Conservation (phyloP, 2,329 filamentous ascomycete genomes). For the Aurifilum marmelostoma region DNA sequence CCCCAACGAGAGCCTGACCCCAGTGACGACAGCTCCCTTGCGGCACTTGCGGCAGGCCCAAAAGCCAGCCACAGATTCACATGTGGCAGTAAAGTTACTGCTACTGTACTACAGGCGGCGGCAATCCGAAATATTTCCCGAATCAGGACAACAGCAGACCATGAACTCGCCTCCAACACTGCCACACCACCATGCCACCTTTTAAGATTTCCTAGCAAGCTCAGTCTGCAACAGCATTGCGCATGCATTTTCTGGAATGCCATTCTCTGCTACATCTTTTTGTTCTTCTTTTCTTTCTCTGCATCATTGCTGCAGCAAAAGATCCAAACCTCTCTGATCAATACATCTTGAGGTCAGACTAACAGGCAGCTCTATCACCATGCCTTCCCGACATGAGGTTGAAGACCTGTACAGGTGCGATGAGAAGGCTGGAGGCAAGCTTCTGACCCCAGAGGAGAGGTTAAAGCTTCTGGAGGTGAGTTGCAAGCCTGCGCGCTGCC, state of each 20-base stretch:
- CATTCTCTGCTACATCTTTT: background rate
- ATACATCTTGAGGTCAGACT: background rate
- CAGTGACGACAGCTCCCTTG: slow-evolving; percentile 15
- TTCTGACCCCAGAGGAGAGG: slow-evolving; percentile 48
- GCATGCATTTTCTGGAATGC: slow-evolving; percentile 30
- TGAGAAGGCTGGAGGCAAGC: slow-evolving; percentile 46
- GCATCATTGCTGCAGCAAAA: background rate
- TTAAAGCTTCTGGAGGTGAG: slow-evolving; percentile 50
- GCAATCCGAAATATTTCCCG: slow-evolving; percentile 13
- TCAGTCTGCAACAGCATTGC: slow-evolving; percentile 11
- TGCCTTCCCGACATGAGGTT: slow-evolving; percentile 44
- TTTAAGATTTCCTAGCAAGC: background rate
- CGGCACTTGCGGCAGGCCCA: background rate
- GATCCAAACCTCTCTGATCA: background rate
- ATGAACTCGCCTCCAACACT: slow-evolving; percentile 13
- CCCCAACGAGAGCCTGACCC: background rate
- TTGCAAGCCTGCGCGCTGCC: background rate
- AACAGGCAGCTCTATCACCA: slow-evolving; percentile 30
- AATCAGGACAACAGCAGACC: slow-evolving; percentile 10
- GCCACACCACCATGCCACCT: slow-evolving; percentile 19
- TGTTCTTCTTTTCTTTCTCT: background rate
- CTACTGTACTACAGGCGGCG: background rate
- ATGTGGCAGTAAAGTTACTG: background rate
- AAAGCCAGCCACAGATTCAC: background rate
- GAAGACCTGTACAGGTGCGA: slow-evolving; percentile 50